Conservation (phyloP, 768 basidiomycete genomes). For the Boletellus ananiceps region DNA sequence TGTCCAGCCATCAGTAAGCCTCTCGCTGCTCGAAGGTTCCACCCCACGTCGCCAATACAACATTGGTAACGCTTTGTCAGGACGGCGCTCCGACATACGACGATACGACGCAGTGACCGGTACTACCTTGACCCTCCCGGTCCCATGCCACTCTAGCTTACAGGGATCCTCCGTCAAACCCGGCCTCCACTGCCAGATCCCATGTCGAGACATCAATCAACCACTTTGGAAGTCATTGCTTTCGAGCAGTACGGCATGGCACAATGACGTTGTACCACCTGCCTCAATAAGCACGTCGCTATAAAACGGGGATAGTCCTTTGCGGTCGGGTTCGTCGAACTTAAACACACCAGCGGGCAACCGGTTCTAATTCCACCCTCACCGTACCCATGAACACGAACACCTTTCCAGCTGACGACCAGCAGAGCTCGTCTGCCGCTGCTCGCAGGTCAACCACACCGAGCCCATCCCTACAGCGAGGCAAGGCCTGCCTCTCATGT, state of each 20-base stretch:
- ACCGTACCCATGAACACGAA: neutral
- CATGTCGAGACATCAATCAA: neutral
- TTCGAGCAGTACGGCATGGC: neutral
- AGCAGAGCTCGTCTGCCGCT: neutral
- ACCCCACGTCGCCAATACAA: neutral
- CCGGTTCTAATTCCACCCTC: neutral
- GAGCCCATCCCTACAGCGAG: constrained; percentile 37
- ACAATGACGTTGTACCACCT: neutral
- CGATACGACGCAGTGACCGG: neutral
- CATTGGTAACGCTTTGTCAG: constrained; percentile 6
- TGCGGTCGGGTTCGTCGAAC: neutral
- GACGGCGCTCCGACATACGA: neutral
- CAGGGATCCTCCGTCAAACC: neutral
- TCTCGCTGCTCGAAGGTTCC: neutral
- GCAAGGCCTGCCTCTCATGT: constrained; percentile 51
- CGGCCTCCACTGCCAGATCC: neutral
- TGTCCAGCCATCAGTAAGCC: neutral
- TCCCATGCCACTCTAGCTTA: neutral
- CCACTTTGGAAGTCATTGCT: constrained; percentile 1
- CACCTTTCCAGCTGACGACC: constrained; percentile 2
- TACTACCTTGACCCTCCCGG: neutral
- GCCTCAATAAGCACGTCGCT: neutral
- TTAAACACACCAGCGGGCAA: neutral
- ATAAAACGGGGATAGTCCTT: constrained; percentile 8
- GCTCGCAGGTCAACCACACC: neutral